Percentiles rank a stretch among this genome's conserved stretches.
These are phyloP conservation scores for Trypanosoma platydactyli DNA, from an alignment of 208 protist species.

Conservation along the genomic window DNA sequence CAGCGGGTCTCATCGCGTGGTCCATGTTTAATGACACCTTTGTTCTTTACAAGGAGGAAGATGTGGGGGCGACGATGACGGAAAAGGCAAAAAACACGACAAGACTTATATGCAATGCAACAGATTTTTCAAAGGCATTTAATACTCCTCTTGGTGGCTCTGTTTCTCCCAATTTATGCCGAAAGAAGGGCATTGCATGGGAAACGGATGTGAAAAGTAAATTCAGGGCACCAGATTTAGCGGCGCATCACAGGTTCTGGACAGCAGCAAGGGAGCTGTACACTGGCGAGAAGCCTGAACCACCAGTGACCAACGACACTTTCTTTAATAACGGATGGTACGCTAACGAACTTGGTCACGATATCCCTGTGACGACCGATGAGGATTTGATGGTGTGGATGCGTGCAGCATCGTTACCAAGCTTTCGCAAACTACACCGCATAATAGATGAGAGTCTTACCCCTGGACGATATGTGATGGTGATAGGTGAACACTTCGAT, in stretches of 20 bases:
- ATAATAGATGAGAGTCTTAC: conserved; percentile 82
- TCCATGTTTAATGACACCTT: conserved; percentile 98
- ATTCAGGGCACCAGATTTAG: conserved; percentile 72
- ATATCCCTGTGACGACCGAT: conserved; percentile 87
- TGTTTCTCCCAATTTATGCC: conserved; percentile 43
- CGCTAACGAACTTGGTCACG: conserved; percentile 73
- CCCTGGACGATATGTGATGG: conserved; percentile 89
- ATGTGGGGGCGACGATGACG: background rate
- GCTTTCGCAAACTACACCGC: conserved; percentile 98
- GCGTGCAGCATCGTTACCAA: conserved; percentile 93
- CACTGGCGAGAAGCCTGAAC: conserved; percentile 35
- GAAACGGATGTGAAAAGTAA: conserved; percentile 82
- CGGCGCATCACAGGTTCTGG: conserved; percentile 38
- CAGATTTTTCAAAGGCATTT: conserved; percentile 62
- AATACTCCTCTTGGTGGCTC: conserved; percentile 53
- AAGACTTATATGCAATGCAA: conserved; percentile 78
- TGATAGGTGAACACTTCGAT: conserved; percentile 91
- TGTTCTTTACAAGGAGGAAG: conserved; percentile 41
- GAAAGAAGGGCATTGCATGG: conserved; percentile 95
- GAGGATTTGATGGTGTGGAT: conserved; percentile 99
- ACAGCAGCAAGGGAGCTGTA: conserved; percentile 47
- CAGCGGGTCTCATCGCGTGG: conserved; percentile 97
- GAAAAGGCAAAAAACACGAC: background rate
- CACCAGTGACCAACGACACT: conserved; percentile 47
- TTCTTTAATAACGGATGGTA: conserved; percentile 90